A percentile compares a stretch with the other conserved stretches of the same genome.
These are phyloP conservation scores for Kuraishia cidri DNA, from an alignment of 805 yeast genomes.

Conservation along the genomic window DNA sequence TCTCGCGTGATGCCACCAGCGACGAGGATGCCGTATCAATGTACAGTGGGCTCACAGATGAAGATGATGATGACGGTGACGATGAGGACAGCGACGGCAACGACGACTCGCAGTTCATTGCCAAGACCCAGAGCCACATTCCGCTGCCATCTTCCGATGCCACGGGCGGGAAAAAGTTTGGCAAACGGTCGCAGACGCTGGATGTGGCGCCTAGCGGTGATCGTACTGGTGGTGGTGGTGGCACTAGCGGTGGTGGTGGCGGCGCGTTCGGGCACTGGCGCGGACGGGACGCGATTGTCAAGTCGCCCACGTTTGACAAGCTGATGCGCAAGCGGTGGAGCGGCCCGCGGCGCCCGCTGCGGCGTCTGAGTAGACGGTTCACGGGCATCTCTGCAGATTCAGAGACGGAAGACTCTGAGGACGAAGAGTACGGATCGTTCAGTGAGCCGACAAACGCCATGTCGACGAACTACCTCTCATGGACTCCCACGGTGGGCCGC, in stretches of 20 bases:
- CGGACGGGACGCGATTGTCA: conserved; percentile 12
- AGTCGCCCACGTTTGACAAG: conserved; percentile 41
- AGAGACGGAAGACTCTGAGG: conserved; percentile 20
- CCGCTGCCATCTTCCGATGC: neutral
- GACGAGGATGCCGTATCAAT: no score
- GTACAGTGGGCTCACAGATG: no score
- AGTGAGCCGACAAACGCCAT: conserved; percentile 16
- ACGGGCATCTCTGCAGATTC: no score
- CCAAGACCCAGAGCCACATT: conserved; percentile 13
- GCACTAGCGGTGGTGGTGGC: no score
- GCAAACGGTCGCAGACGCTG: conserved; percentile 38
- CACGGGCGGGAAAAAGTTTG: conserved; percentile 17
- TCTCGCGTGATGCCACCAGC: no score
- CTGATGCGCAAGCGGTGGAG: no score
- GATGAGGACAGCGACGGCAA: conserved; percentile 5
- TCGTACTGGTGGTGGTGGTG: conserved; percentile 6
- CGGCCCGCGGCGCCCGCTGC: no score
- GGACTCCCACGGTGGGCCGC: conserved; percentile 88
- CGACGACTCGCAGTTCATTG: conserved; percentile 6
- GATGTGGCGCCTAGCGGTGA: conserved; percentile 19
- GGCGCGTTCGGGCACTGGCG: no score
- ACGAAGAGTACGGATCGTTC: conserved; percentile 18
- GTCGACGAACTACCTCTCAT: conserved; percentile 69
- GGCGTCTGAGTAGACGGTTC: no score
- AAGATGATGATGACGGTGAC: conserved; percentile 8